Evolutionary conservation across 192 early-diverging fungal genomes (phyloP), one percentile per base, ranked within the genome.

Genomic region (Piromyces sp.): DNA sequence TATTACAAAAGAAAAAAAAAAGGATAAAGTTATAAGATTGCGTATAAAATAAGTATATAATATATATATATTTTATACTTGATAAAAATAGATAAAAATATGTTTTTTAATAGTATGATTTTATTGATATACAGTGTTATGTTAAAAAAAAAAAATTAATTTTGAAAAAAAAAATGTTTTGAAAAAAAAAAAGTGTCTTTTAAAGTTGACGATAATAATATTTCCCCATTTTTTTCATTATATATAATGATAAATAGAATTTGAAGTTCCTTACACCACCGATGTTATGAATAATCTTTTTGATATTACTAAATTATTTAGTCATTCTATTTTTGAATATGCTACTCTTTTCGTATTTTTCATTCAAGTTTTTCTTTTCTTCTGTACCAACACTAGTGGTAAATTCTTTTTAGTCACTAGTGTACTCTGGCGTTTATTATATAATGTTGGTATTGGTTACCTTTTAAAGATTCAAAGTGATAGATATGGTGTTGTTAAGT

Each of bases 391-490:
- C n/a, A n/a, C 26, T 9, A 68, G 51, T 68, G 51, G 51, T 28
- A n/a, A 7, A n/a, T 68, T 94, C 31, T 94, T 95, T 84, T 79
- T 97, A 80, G 84, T 88, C 11, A 83, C 95, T 22, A 96, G 96
- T 86, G 80, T 93, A 13, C 94, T 94, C 83, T 98, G 96, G 96
- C 91, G 97, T 80, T 83, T 91, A 31, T 89, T 90, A 81, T 97
- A 97, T 87, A 96, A 97, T 85, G 88, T 88, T 11, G 95, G 94
- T n/a, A 85, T 98, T 11, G 97, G 97, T 19, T 88, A 90, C 80
- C 85, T 97, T 26, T 87, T 98, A 78, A 94, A 92, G 82, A 85
- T 87, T 80, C 95, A 96, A 87, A 95, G 94, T 85, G 92, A 93
- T 79, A 88, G 88, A 79, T 88, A 90, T 26, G 89, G 89, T 19